Evolutionary conservation across 257 asterid genomes (phyloP).

Genomic region (Solanum paucissectum): DNA sequence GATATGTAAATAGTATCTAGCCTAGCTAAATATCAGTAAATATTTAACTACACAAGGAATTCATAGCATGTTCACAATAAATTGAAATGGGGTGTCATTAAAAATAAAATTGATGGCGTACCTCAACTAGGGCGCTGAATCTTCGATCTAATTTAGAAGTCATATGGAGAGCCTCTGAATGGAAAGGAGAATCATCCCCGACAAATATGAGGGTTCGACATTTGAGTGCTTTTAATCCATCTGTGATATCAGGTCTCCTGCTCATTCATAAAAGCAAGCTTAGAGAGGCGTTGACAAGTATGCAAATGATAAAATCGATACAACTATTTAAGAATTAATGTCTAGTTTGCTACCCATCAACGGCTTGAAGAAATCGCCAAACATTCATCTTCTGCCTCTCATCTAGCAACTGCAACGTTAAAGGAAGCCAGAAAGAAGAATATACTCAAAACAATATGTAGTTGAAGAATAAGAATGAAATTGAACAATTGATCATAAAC

Average conservation of each 20-base stretch:
- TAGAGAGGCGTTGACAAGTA: neutral
- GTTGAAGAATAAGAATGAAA: neutral
- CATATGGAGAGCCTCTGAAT: constrained; percentile 66
- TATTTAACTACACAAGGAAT: neutral
- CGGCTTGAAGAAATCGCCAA: constrained; percentile 71
- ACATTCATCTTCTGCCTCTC: constrained; percentile 81
- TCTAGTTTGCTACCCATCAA: constrained; percentile 39
- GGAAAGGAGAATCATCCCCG: constrained; percentile 75
- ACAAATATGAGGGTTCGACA: constrained; percentile 84
- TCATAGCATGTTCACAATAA: neutral
- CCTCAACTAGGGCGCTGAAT: constrained; percentile 91
- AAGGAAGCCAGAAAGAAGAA: neutral
- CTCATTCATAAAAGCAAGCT: constrained; percentile 9
- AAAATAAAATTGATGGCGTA: constrained; percentile 9
- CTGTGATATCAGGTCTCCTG: constrained; percentile 75
- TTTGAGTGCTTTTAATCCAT: constrained; percentile 52
- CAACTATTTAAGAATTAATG: neutral
- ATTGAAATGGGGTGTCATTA: neutral
- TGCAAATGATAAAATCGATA: neutral
- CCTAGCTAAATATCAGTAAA: neutral
- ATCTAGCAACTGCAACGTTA: constrained; percentile 55
- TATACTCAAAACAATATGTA: neutral
- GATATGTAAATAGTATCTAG: neutral
- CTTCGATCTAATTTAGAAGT: constrained; percentile 61
- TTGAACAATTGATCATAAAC: neutral